These are phyloP conservation scores for Phialophora chinensis DNA, from an alignment of 2,329 filamentous ascomycete genomes.

Conservation along the genomic window DNA sequence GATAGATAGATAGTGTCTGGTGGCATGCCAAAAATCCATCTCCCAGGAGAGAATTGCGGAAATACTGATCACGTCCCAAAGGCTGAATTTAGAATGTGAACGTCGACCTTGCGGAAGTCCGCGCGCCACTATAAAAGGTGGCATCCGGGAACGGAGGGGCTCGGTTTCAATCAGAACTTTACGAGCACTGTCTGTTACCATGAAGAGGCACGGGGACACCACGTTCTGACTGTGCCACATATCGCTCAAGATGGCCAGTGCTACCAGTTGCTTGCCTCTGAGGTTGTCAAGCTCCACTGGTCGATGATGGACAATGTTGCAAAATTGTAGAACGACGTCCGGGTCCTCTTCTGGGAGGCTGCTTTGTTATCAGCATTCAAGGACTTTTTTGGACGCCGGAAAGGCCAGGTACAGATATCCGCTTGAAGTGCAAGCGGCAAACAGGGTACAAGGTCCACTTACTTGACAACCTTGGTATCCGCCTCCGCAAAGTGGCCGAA, in stretches of 20 bases:
- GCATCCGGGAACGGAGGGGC: no score
- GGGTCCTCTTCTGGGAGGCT: not conserved
- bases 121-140: no score
- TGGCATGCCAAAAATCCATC: not conserved
- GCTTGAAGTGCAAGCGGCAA: no score
- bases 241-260: not conserved
- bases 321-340: conserved; percentile 3
- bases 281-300: not conserved
- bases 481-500: not conserved
- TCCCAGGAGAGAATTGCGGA: not conserved
- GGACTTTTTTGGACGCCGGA: not conserved
- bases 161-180: no score
- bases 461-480: not conserved
- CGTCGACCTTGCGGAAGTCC: not conserved
- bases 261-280: not conserved
- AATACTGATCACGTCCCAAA: not conserved
- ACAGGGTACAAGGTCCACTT: not conserved
- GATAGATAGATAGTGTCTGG: not conserved
- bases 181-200: not conserved
- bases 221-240: not conserved
- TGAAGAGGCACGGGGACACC: not conserved
- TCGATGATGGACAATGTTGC: conserved; percentile 9
- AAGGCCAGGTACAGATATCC: not conserved
- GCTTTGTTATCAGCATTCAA: not conserved
- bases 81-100: not conserved